Percentiles rank a stretch among this genome's conserved stretches.
Evolutionary conservation across 495 filamentous ascomycete species (phyloP).

Genomic region (Trichoderma erinaceum): DNA sequence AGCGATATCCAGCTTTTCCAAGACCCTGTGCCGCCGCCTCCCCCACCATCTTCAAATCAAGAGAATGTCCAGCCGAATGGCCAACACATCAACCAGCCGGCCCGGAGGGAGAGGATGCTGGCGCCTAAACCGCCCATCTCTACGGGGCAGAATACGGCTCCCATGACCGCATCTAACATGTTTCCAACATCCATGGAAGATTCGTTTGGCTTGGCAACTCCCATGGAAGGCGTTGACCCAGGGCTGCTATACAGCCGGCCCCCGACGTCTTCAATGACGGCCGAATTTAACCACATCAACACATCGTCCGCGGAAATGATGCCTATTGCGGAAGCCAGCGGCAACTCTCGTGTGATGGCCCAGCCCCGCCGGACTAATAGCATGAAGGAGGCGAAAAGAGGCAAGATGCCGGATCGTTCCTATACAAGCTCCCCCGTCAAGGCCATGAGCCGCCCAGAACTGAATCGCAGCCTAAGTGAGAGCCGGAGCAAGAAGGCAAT

Average conservation of each 20-base stretch:
- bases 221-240: slow-evolving; percentile 36
- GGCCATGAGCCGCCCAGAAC: slow-evolving; percentile 41
- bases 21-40: slow-evolving; percentile 5
- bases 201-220: slow-evolving; percentile 35
- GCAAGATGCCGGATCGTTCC: slow-evolving; percentile 34
- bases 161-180: slow-evolving; percentile 34
- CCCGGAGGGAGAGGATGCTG: slow-evolving; percentile 29
- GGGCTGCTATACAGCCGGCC: slow-evolving; percentile 44
- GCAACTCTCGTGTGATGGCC: slow-evolving; percentile 26
- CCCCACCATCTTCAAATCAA: slow-evolving; percentile 28
- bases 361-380: slow-evolving; percentile 40
- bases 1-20: slow-evolving; percentile 39
- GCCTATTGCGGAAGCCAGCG: background rate
- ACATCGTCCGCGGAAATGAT: background rate
- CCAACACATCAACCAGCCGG: slow-evolving; percentile 20
- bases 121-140: slow-evolving; percentile 37
- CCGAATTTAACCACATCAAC: slow-evolving; percentile 30
- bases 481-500: slow-evolving; percentile 33
- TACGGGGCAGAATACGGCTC: slow-evolving; percentile 28
- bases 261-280: slow-evolving; percentile 38
- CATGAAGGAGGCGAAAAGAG: slow-evolving; percentile 30
- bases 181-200: slow-evolving; percentile 37
- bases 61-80: slow-evolving; percentile 18
- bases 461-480: slow-evolving; percentile 59
- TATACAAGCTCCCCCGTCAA: slow-evolving; percentile 52